phyloP scores from a whole-genome alignment of 75 land plant genomes.

The Cryptomeria japonica region DNA sequence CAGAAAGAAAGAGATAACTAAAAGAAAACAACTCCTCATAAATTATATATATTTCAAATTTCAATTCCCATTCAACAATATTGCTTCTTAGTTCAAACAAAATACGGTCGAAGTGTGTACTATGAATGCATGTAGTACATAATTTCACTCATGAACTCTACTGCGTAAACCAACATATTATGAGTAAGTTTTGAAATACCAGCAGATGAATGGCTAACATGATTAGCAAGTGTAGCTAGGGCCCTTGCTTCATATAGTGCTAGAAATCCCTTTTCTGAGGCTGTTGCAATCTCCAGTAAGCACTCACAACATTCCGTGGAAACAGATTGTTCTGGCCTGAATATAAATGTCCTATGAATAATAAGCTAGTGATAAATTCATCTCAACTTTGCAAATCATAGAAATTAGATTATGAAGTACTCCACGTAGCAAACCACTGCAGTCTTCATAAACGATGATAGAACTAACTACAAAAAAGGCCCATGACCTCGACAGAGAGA shows the following conservation, averaged over 20 bases:
- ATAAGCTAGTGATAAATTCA: background rate
- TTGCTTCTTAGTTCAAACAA: background rate
- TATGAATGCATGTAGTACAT: background rate
- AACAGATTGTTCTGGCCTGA: slow-evolving; percentile 43
- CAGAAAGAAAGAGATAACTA: background rate
- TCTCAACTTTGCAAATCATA: background rate
- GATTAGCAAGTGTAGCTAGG: slow-evolving; percentile 34
- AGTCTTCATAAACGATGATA: background rate
- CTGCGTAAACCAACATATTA: background rate
- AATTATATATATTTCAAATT: background rate
- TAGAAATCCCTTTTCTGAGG: slow-evolving; percentile 60
- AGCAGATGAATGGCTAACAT: slow-evolving; percentile 37
- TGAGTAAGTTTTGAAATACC: slow-evolving; percentile 29
- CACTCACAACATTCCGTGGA: slow-evolving; percentile 78
- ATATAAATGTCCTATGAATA: background rate
- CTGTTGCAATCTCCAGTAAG: slow-evolving; percentile 58
- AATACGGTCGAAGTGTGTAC: background rate
- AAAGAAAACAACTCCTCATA: background rate
- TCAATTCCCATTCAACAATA: background rate
- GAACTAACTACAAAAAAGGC: background rate
- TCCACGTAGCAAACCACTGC: background rate
- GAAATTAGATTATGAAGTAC: background rate
- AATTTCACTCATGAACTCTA: background rate
- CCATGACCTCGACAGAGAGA: too few species aligned
- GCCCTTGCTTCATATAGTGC: slow-evolving; percentile 42